These are phyloP conservation scores for Rhododendron griersonianum DNA, from an alignment of 148 eudicot genomes.

Conservation along the genomic window DNA sequence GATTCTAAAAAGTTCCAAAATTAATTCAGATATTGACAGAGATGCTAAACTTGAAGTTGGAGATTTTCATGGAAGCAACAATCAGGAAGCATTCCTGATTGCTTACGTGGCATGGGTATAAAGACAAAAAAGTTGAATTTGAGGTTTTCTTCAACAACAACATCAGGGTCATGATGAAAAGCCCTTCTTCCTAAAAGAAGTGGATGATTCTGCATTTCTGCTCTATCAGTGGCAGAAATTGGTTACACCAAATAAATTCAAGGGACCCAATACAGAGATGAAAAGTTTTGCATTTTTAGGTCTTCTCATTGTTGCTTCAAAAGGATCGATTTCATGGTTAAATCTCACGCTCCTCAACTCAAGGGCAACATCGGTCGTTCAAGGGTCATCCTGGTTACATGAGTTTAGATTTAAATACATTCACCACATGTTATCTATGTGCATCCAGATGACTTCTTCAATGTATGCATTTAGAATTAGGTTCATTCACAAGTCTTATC, in stretches of 20 bases:
- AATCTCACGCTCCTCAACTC: neutral
- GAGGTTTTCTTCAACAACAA: neutral
- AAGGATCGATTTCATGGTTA: neutral
- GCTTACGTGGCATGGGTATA: neutral
- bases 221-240: too few relatives aligned
- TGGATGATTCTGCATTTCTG: too few relatives aligned
- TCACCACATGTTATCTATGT: neutral
- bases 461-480: neutral
- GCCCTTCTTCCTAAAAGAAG: neutral
- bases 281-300: neutral
- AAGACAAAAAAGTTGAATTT: neutral
- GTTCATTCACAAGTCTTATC: neutral
- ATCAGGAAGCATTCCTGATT: neutral
- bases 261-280: too few relatives aligned
- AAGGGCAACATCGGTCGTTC: neutral
- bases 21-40: neutral
- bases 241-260: too few relatives aligned
- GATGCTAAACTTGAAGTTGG: neutral
- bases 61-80: neutral
- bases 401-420: neutral
- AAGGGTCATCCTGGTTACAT: neutral
- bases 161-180: neutral
- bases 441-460: neutral
- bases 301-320: neutral
- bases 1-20: neutral